Evolutionary conservation across 345 rosid species (phyloP).

Genomic region (Brassica juncea): DNA sequence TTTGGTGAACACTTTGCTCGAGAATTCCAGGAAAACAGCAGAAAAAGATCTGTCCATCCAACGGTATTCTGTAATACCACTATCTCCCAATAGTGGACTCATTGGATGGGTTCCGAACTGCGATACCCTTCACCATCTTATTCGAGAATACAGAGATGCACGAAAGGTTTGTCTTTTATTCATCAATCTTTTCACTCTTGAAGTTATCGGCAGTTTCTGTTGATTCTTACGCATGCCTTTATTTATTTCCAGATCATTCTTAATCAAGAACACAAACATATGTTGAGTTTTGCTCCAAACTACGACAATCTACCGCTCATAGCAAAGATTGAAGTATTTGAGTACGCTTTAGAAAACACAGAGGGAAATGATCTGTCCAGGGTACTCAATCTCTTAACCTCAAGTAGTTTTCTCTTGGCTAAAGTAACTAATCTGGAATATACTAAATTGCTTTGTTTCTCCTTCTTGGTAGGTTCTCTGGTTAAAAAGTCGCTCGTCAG

Average conservation of each 20-base stretch:
- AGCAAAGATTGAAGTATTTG: constrained; percentile 92
- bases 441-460: constrained; percentile 8
- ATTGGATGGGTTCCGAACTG: constrained; percentile 98
- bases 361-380: constrained; percentile 93
- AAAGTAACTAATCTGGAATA: constrained; percentile 17
- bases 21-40: constrained; percentile 78
- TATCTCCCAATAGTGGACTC: constrained; percentile 92
- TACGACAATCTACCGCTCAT: constrained; percentile 91
- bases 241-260: constrained; percentile 66
- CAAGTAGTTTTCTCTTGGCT: constrained; percentile 3
- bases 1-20: constrained; percentile 86
- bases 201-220: constrained; percentile 4
- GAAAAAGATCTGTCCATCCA: constrained; percentile 91
- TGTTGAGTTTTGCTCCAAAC: constrained; percentile 93
- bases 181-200: constrained; percentile 12
- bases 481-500: constrained; percentile 97
- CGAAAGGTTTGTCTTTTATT: constrained; percentile 64
- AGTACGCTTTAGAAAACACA: constrained; percentile 80
- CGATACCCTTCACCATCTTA: constrained; percentile 91
- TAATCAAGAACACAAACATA: constrained; percentile 88
- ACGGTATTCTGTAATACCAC: constrained; percentile 86
- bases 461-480: constrained; percentile 74
- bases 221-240: constrained; percentile 20
- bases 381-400: constrained; percentile 49
- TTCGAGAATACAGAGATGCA: constrained; percentile 90